Percentiles rank a stretch among this genome's conserved stretches.
phyloP scores from a whole-genome alignment of 2,329 filamentous ascomycete species.

The Aotearoamyces nothofagi region DNA sequence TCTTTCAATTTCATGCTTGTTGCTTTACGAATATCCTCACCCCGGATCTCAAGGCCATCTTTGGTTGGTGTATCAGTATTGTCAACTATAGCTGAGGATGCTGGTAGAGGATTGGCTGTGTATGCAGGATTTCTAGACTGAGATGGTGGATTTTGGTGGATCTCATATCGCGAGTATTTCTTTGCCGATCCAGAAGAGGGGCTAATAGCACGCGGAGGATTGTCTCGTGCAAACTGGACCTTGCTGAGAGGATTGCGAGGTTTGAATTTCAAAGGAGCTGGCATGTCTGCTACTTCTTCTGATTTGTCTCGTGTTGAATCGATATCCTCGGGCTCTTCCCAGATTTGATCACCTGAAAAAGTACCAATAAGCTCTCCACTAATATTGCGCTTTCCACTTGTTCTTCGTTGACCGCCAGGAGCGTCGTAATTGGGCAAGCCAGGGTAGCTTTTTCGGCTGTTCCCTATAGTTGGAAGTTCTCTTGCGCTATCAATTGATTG shows the following conservation, averaged over 20 bases:
- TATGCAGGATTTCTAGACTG: slow-evolving; percentile 75
- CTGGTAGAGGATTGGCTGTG: slow-evolving; percentile 40
- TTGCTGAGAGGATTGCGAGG: slow-evolving; percentile 50
- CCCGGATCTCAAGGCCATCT: slow-evolving; percentile 68
- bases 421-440: background rate
- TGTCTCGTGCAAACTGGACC: slow-evolving; percentile 31
- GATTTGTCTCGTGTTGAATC: slow-evolving; percentile 9
- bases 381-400: slow-evolving; percentile 52
- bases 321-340: slow-evolving; percentile 57
- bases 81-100: slow-evolving; percentile 12
- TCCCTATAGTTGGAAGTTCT: slow-evolving; percentile 2
- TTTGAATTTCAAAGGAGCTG: slow-evolving; percentile 38
- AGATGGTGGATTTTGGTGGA: slow-evolving; percentile 68
- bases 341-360: slow-evolving; percentile 69
- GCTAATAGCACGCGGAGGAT: slow-evolving; percentile 27
- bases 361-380: slow-evolving; percentile 48
- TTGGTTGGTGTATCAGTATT: slow-evolving; percentile 27
- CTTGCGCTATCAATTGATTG: slow-evolving; percentile 11
- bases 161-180: slow-evolving; percentile 43
- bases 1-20: slow-evolving; percentile 83
- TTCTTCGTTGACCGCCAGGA: slow-evolving; percentile 35
- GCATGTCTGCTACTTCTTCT: slow-evolving; percentile 16
- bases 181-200: slow-evolving; percentile 25
- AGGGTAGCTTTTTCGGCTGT: background rate
- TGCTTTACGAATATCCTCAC: slow-evolving; percentile 77